phyloP scores from a whole-genome alignment of 495 filamentous ascomycete species.

The Trichoderma reesei region DNA sequence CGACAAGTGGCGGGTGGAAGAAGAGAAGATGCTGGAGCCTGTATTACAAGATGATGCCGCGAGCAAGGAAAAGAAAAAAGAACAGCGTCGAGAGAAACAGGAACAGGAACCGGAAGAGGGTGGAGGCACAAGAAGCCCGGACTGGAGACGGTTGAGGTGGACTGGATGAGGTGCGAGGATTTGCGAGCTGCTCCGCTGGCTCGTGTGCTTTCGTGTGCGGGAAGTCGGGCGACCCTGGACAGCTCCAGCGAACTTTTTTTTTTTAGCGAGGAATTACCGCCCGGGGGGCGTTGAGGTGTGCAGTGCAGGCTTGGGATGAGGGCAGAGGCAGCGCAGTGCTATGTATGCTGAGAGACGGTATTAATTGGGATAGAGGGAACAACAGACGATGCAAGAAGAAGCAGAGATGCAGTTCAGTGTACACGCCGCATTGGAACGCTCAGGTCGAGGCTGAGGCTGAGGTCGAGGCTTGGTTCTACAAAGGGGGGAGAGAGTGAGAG shows the following conservation, averaged over 20 bases:
- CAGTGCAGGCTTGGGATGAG: neutral
- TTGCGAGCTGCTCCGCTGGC: slow-evolving; percentile 3
- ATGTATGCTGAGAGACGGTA: too few relatives aligned
- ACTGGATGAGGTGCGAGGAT: neutral
- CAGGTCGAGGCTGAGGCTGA: neutral
- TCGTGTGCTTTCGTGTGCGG: slow-evolving; percentile 5
- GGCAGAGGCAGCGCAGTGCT: too few relatives aligned
- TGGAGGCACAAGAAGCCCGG: neutral
- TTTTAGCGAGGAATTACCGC: neutral
- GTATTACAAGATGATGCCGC: slow-evolving; percentile 10
- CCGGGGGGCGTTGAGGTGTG: neutral
- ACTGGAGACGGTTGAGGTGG: too few relatives aligned
- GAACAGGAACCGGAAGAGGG: too few relatives aligned
- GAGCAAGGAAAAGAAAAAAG: neutral
- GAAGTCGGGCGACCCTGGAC: neutral
- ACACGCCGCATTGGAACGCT: too few relatives aligned
- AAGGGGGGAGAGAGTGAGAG: neutral
- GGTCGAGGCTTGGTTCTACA: neutral
- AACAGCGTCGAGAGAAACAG: neutral
- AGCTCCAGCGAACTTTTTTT: too few relatives aligned
- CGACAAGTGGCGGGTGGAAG: neutral
- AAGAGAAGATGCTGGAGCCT: slow-evolving; percentile 7
- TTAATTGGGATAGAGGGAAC: neutral
- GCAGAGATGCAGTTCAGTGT: neutral
- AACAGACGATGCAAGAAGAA: slow-evolving; percentile 3